Conservation (phyloP, 148 eudicot genomes). For the Vaccinium darrowii region DNA sequence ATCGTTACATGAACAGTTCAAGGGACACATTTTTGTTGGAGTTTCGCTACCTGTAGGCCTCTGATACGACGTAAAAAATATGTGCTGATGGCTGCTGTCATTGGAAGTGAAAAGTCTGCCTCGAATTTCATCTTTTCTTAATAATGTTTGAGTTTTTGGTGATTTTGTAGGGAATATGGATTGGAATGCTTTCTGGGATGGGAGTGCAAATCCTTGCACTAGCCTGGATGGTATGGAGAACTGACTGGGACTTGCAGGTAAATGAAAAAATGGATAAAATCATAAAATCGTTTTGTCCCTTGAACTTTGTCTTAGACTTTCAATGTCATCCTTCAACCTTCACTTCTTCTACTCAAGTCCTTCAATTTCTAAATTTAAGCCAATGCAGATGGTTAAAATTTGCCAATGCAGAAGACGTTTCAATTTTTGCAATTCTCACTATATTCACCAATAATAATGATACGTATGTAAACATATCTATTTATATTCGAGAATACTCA, state of each 20-base stretch:
- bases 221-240: constrained; percentile 55
- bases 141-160: background rate
- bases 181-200: constrained; percentile 68
- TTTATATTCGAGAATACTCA: no score
- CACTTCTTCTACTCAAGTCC: background rate
- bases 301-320: background rate
- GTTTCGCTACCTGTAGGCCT: background rate
- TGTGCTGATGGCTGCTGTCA: background rate
- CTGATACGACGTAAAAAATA: background rate
- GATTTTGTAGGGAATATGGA: constrained; percentile 52
- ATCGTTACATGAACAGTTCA: background rate
- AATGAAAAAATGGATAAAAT: background rate
- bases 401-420: no score
- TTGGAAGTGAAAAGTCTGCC: background rate
- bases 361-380: background rate
- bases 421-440: no score
- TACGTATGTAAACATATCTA: no score
- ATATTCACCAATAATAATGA: no score
- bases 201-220: constrained; percentile 48
- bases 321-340: background rate
- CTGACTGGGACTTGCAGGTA: constrained; percentile 79
- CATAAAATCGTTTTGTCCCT: background rate
- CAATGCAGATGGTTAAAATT: background rate
- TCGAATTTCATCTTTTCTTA: background rate
- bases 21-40: background rate